Evolutionary conservation across 2,329 filamentous ascomycete species (phyloP), one percentile per base, ranked within the genome.

Genomic region (Tolypocladium tundrense): DNA sequence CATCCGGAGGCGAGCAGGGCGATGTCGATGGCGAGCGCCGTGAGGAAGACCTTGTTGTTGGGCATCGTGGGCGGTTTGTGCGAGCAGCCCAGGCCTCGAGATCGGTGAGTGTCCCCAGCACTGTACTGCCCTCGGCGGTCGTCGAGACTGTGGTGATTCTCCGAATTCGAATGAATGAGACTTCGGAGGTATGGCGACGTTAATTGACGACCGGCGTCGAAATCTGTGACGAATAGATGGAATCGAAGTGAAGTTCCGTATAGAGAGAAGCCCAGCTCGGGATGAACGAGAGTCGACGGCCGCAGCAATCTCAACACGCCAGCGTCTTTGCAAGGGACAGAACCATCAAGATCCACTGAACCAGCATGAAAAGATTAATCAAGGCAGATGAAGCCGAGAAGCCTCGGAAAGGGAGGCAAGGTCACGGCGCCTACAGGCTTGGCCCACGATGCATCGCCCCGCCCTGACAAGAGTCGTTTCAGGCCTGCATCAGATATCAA

Each of bases 1-100:
- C 77, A 74, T 57, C 82, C 82, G 60, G 79, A 79, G 57, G 72
- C 66, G 62, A 80, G 74, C 69, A 84, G 84, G 63, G 84, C 68
- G 58, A 73, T 60, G 67, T 82, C 79, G 66, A 73, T 70, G 62
- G 68, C 69, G 62, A 81, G 66, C 59, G 80, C 80, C 63, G 77
- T 70, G 62, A 76, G 63, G 60, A 82, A 76, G 60, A 84, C 73
- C 63, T 79, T 82, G 75, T 80, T 83, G 59, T 80, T 83, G 59
- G 74, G 75, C 81, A 84, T 84, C 24, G 57, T 66, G 60, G 50
- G 51, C 33, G 55, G 14, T 57, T 57, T 4, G n/a, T 37, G 27
- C 31, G 40, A 14, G 39, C n/a, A 45, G 53, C 39, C 53, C 40
- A 16, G n/a, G n/a, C 19, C 54, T 51, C 48, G 31, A 37, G 42